phyloP scores from a whole-genome alignment of 768 basidiomycete genomes.

The Boletus tomentosulus region DNA sequence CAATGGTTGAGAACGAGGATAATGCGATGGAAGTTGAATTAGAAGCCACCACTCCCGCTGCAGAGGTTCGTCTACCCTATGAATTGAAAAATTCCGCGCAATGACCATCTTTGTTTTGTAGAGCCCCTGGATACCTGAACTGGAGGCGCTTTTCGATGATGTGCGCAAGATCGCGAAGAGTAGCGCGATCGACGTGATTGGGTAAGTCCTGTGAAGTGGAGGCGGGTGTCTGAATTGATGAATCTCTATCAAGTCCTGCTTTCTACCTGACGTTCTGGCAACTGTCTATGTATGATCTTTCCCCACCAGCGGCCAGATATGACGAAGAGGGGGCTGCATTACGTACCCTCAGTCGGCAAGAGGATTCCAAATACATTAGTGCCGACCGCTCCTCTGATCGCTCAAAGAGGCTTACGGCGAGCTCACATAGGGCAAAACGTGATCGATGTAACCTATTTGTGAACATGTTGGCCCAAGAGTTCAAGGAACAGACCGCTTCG shows the following conservation, averaged over 20 bases:
- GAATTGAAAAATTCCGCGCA: background rate
- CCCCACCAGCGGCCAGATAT: slow-evolving; percentile 72
- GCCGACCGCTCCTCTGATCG: slow-evolving; percentile 75
- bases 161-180: slow-evolving; percentile 68
- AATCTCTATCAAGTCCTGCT: slow-evolving; percentile 55
- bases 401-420: slow-evolving; percentile 51
- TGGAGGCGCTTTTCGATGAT: slow-evolving; percentile 70
- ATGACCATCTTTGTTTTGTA: slow-evolving; percentile 23
- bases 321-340: slow-evolving; percentile 69
- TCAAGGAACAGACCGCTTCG: slow-evolving; percentile 70
- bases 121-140: slow-evolving; percentile 78
- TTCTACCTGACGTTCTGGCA: slow-evolving; percentile 99
- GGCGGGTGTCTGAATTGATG: slow-evolving; percentile 3
- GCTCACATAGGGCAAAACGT: slow-evolving; percentile 54
- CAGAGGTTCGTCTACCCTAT: slow-evolving; percentile 18
- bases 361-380: slow-evolving; percentile 56
- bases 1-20: slow-evolving; percentile 38
- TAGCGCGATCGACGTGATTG: slow-evolving; percentile 60
- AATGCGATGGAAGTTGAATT: slow-evolving; percentile 52
- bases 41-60: slow-evolving; percentile 22
- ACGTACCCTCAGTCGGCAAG: slow-evolving; percentile 59
- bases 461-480: slow-evolving; percentile 58
- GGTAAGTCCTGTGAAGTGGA: slow-evolving; percentile 44
- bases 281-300: slow-evolving; percentile 83
- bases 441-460: slow-evolving; percentile 65